Base-by-base conservation (phyloP, 306 rosid species). In the Ziziphus jujuba region DNA sequence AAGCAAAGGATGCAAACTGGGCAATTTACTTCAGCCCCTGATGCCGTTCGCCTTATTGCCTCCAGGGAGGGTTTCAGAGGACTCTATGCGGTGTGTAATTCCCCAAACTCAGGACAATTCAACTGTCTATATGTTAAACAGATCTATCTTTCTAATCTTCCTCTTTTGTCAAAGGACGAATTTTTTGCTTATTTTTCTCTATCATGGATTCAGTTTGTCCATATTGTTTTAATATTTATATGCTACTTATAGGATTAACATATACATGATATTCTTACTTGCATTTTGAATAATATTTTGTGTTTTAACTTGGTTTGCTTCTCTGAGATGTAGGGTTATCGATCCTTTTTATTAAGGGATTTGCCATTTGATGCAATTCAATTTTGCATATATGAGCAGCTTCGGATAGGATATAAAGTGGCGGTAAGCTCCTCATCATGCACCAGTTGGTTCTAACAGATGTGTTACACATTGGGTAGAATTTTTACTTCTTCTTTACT, bases 1-100 rank as follows among this genome's bases (percentile, higher is more conserved):
- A 92, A 92, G 85, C 98, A 92, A 82, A 84, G 98, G 67, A 92
- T 92, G 92, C 98, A 92, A 85, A 89, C 98, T 10, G 91, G 95
- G 69, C 98, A 92, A 69, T 92, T 87, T 77, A 72, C 85, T 70
- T 89, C 98, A 10, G 92, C 98, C 77, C 63, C 92, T 56, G 65
- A 73, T 66, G 98, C 96, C 54, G 96, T 92, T 28, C 87, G 92
- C 82, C 77, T 82, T 69, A 92, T 92, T 79, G 91, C 81, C 56
- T 49, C 88, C 47, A 84, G 70, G 77, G 96, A 92, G 75, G 98
- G 98, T 23, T 84, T 89, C 65, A 85, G 50, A 76, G 98, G 98
- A 61, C 84, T 92, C 63, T 92, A 89, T 82, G 98, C 92, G 44
- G 98, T 92, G 69, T 64, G 85, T 75, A 61, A 25, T 67, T 67